Evolutionary conservation across 1,284 basidiomycete genomes (phyloP).

Genomic region (Laetiporus sulphureus): DNA sequence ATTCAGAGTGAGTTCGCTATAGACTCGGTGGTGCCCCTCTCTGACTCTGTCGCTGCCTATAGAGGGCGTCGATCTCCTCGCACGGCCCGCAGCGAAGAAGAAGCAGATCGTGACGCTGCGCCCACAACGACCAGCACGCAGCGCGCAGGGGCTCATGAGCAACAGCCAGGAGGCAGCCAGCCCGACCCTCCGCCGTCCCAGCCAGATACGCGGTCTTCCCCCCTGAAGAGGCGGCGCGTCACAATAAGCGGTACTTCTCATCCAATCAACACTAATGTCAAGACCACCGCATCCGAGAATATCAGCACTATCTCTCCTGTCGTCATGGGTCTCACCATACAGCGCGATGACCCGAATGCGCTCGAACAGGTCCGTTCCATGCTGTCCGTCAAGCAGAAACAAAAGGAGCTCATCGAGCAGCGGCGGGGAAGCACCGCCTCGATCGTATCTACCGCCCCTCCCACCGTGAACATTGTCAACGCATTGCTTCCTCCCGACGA

Average conservation of each 20-base stretch:
- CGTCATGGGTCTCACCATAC: conserved; percentile 54
- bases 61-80: conserved; percentile 38
- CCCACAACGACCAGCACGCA: conserved; percentile 27
- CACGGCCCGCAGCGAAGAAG: conserved; percentile 51
- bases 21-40: conserved; percentile 18
- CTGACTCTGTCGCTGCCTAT: conserved; percentile 21
- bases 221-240: conserved; percentile 65
- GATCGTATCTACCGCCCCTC: conserved; percentile 18
- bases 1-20: conserved; percentile 29
- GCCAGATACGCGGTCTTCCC: conserved; percentile 38
- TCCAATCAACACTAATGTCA: conserved; percentile 46
- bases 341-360: conserved; percentile 49
- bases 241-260: conserved; percentile 57
- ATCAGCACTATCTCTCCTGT: conserved; percentile 59
- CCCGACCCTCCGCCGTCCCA: conserved; percentile 15
- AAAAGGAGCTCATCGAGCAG: conserved; percentile 64
- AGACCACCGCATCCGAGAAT: conserved; percentile 33
- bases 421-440: conserved; percentile 51
- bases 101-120: conserved; percentile 46
- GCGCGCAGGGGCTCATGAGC: conserved; percentile 7
- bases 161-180: background rate
- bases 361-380: conserved; percentile 59
- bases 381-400: conserved; percentile 59
- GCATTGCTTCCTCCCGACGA: conserved; percentile 16
- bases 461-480: conserved; percentile 22